Evolutionary conservation across 2,329 filamentous ascomycete genomes (phyloP), one percentile per base, ranked within the genome.

Genomic region (Phyllosticta citriasiana): DNA sequence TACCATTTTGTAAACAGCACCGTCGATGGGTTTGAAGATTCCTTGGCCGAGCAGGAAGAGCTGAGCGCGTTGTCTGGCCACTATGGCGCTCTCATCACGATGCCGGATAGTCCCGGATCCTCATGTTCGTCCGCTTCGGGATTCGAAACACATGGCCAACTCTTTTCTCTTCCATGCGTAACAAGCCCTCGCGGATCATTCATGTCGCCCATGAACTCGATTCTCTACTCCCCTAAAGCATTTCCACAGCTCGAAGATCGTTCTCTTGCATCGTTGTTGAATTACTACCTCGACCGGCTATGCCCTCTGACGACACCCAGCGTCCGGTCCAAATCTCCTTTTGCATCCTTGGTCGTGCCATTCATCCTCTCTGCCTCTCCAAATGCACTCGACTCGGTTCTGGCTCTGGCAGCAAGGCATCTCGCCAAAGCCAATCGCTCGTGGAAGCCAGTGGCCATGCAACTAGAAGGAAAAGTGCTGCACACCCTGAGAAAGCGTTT

Each of bases 301-400:
- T 76, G 74, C 58, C 74, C 74, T 27, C 70, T 74, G 4, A 76
- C 74, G 5, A 74, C 72, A 0, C 69, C 73, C n/a, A 76, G 72
- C 62, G 69, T 68, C 2, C 69, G 64, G 14, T 52, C 65, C 1
- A 67, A 69, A 2, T 76, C 74, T 3, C 74, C 74, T 4, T 76
- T 77, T 57, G 73, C 72, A 16, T 72, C 74, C 8, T 64, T 75
- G 8, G 70, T 76, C 47, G 62, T 77, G 16, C 74, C 74, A 1
- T 76, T 76, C 59, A 73, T 71, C 30, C 60, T 72, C 22, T 70
- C 74, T 1, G 73, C 73, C 0, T 75, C 74, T 7, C 70, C 73
- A 4, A 70, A 70, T 2, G 62, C 75, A 10, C 71, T 76, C 52
- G 73, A 72, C 19, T 70, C 74, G 0, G 72, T 77, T 12, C 67